A percentile compares a stretch with the other conserved stretches of the same genome.
Evolutionary conservation across 1,284 basidiomycete genomes (phyloP).

Genomic region (Ustilago sp.): DNA sequence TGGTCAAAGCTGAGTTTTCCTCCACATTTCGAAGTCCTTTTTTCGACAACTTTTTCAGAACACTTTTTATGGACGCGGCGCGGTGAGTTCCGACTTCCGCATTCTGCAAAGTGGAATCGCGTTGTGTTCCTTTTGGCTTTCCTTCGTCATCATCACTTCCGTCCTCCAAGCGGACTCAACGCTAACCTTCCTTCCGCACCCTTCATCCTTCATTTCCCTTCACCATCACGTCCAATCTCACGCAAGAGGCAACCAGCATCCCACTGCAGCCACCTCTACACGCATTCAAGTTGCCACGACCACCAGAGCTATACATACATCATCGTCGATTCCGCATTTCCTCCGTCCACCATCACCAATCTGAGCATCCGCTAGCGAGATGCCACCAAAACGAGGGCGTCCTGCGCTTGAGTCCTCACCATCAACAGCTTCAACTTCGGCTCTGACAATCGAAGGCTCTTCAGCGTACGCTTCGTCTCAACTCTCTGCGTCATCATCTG

Average conservation of each 20-base stretch:
- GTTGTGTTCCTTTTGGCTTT: constrained; percentile 4
- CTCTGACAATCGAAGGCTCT: not conserved
- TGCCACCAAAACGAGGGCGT: not conserved
- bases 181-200: not conserved
- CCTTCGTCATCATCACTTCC: constrained; percentile 5
- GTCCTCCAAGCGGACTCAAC: not conserved
- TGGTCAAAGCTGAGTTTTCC: constrained; percentile 26
- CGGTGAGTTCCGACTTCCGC: constrained; percentile 22
- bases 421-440: constrained; percentile 13
- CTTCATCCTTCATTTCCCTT: not conserved
- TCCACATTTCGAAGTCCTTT: constrained; percentile 22
- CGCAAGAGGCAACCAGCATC: too few species aligned
- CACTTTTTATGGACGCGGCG: not conserved
- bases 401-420: not conserved
- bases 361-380: not conserved
- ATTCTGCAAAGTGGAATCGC: constrained; percentile 17
- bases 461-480: not conserved
- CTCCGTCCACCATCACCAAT: not conserved
- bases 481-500: not conserved
- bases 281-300: not conserved
- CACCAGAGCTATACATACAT: not conserved
- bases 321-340: not conserved
- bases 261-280: not conserved
- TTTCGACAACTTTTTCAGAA: constrained; percentile 11
- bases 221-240: not conserved